These are phyloP conservation scores for Crithidia brevicula DNA, from an alignment of 208 protist genomes.

Conservation along the genomic window DNA sequence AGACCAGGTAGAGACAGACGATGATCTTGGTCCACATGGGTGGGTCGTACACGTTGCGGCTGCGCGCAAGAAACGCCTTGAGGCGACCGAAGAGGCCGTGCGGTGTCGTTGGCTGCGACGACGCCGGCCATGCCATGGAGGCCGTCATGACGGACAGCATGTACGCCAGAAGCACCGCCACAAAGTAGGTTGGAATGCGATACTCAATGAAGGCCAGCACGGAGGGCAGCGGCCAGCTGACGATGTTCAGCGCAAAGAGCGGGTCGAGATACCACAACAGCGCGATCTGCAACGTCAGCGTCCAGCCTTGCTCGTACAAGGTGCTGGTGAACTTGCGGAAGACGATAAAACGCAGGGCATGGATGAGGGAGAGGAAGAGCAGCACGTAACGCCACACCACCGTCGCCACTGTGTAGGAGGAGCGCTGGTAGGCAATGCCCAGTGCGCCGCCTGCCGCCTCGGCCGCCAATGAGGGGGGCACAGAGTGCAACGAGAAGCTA, in stretches of 20 bases:
- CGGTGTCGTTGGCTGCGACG: neutral
- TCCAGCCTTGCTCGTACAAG: conserved; percentile 80
- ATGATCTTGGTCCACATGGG: conserved; percentile 80
- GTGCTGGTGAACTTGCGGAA: conserved; percentile 65
- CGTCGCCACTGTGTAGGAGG: conserved; percentile 56
- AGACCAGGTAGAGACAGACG: conserved; percentile 44
- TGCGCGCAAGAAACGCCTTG: conserved; percentile 35
- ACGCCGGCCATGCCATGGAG: conserved; percentile 64
- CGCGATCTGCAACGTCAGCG: conserved; percentile 63
- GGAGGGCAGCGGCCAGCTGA: conserved; percentile 31
- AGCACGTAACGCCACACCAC: conserved; percentile 77
- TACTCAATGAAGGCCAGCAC: conserved; percentile 82
- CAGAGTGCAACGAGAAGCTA: conserved; percentile 7
- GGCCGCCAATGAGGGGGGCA: conserved; percentile 24
- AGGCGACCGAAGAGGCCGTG: conserved; percentile 6
- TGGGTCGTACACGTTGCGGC: conserved; percentile 73
- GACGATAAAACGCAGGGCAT: conserved; percentile 71
- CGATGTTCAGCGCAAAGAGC: conserved; percentile 53
- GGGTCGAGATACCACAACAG: conserved; percentile 86
- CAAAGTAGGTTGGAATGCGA: conserved; percentile 78
- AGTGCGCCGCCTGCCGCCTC: conserved; percentile 33
- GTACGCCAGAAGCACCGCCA: conserved; percentile 67
- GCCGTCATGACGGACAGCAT: conserved; percentile 89
- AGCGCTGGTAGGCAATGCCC: conserved; percentile 65
- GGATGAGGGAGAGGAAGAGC: conserved; percentile 61